Percentiles rank a stretch among this genome's conserved stretches.
Evolutionary conservation across 208 protist genomes (phyloP).

Genomic region (Trypanosoma theileri): DNA sequence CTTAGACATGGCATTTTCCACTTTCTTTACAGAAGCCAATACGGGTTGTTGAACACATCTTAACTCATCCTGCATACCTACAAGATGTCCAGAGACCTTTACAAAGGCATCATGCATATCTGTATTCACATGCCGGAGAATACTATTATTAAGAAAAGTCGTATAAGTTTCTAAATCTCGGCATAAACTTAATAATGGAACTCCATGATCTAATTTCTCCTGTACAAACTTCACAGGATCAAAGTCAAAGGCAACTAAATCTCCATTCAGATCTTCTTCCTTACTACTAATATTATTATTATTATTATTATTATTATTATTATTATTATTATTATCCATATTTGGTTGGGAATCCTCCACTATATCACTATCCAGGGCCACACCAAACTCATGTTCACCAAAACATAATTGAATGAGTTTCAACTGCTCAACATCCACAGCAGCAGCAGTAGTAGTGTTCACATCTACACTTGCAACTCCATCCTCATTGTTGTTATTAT

Average conservation of each 20-base stretch:
- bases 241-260: slow-evolving; percentile 33
- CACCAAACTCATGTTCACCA: slow-evolving; percentile 83
- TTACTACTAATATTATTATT: not conserved
- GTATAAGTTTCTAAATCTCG: slow-evolving; percentile 69
- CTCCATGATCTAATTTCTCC: slow-evolving; percentile 68
- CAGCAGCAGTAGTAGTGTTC: not conserved
- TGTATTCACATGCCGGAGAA: slow-evolving; percentile 71
- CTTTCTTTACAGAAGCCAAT: slow-evolving; percentile 41
- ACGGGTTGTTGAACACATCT: slow-evolving; percentile 66
- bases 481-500: not conserved
- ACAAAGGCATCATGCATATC: slow-evolving; percentile 81
- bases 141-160: slow-evolving; percentile 51
- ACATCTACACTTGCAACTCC: not conserved
- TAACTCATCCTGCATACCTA: slow-evolving; percentile 78
- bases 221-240: slow-evolving; percentile 68
- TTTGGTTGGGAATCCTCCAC: not conserved
- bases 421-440: slow-evolving; percentile 48
- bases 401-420: slow-evolving; percentile 87
- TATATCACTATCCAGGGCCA: slow-evolving; percentile 39
- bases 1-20: slow-evolving; percentile 37
- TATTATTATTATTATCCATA: slow-evolving; percentile 1
- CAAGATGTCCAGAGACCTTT: slow-evolving; percentile 63
- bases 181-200: slow-evolving; percentile 60
- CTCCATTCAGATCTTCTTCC: slow-evolving; percentile 1
- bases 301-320: not conserved